Evolutionary conservation across 179 eudicot genomes (phyloP).

Genomic region (Dionaea muscipula): DNA sequence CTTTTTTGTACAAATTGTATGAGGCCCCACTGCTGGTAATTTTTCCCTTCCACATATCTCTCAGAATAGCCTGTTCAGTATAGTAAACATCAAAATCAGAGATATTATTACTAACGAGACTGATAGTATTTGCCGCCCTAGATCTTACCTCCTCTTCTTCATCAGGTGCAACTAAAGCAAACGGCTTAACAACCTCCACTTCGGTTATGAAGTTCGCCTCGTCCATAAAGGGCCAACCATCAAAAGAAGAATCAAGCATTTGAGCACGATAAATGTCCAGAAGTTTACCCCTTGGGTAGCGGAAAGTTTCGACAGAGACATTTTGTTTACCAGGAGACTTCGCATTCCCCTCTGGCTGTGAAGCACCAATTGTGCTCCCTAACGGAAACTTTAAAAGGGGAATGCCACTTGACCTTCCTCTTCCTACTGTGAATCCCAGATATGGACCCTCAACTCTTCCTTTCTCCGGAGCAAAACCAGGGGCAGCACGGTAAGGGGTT

Average conservation of each 20-base stretch:
- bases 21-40: constrained; percentile 48
- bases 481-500: constrained; percentile 72
- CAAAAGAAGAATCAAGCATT: constrained; percentile 32
- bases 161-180: constrained; percentile 69
- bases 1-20: constrained; percentile 33
- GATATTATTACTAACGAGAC: not conserved
- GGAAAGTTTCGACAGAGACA: constrained; percentile 23
- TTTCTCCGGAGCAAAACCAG: constrained; percentile 72
- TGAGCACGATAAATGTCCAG: constrained; percentile 73
- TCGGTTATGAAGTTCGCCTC: constrained; percentile 45
- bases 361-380: constrained; percentile 31
- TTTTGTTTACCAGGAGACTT: constrained; percentile 42
- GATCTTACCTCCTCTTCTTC: constrained; percentile 58
- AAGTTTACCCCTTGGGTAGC: constrained; percentile 70
- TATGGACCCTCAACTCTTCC: constrained; percentile 50
- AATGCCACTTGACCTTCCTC: constrained; percentile 53
- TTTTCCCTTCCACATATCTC: constrained; percentile 67
- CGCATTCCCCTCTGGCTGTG: constrained; percentile 25
- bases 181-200: constrained; percentile 40
- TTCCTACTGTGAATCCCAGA: constrained; percentile 58
- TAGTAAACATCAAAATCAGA: constrained; percentile 7
- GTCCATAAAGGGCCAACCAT: constrained; percentile 34
- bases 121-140: not conserved
- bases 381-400: constrained; percentile 27
- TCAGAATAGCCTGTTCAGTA: constrained; percentile 41